A percentile compares a stretch with the other conserved stretches of the same genome.
Conservation (phyloP, 2,329 filamentous ascomycete species). For the Fusarium sp. region DNA sequence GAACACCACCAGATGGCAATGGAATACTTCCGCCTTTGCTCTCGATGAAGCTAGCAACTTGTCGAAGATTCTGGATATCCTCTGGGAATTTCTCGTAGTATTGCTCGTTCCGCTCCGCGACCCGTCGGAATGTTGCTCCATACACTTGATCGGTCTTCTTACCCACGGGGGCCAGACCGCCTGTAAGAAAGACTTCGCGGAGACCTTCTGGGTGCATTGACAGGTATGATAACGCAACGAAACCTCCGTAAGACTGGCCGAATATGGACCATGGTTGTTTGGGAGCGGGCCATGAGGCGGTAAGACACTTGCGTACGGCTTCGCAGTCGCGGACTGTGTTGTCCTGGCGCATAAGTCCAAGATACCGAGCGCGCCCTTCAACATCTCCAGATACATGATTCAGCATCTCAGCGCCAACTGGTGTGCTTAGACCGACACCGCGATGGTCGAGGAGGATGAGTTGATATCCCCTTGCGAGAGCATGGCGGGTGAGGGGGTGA, state of each 20-base stretch:
- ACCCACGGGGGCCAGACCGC: slow-evolving; percentile 83
- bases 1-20: slow-evolving; percentile 76
- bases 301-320: slow-evolving; percentile 81
- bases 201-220: slow-evolving; percentile 82
- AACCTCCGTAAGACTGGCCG: slow-evolving; percentile 93
- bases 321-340: slow-evolving; percentile 91
- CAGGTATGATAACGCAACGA: slow-evolving; percentile 85
- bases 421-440: slow-evolving; percentile 86
- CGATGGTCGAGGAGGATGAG: slow-evolving; percentile 90
- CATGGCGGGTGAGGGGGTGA: slow-evolving; percentile 73
- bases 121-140: slow-evolving; percentile 73
- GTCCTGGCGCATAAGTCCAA: slow-evolving; percentile 88
- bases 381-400: slow-evolving; percentile 66
- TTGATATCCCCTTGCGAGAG: slow-evolving; percentile 85
- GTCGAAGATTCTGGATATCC: slow-evolving; percentile 75
- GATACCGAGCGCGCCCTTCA: slow-evolving; percentile 79
- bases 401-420: slow-evolving; percentile 80
- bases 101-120: slow-evolving; percentile 76
- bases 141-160: slow-evolving; percentile 81
- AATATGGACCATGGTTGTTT: slow-evolving; percentile 86
- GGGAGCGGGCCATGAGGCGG: slow-evolving; percentile 72
- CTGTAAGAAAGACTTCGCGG: slow-evolving; percentile 84
- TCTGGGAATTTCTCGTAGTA: slow-evolving; percentile 91
- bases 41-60: slow-evolving; percentile 73
- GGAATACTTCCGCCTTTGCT: slow-evolving; percentile 65